Conservation (phyloP, 495 filamentous ascomycete genomes). For the Penicillium odoratum region DNA sequence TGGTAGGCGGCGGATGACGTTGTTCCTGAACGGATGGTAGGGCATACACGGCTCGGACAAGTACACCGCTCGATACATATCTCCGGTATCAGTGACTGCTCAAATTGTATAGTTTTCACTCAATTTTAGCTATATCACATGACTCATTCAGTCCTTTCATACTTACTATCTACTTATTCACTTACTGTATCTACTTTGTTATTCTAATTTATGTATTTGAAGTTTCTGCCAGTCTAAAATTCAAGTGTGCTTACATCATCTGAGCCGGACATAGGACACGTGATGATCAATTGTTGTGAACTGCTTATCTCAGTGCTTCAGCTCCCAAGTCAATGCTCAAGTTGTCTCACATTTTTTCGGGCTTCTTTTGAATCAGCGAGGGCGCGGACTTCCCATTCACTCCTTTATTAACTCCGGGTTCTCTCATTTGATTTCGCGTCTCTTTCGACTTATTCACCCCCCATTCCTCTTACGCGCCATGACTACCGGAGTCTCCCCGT, state of each 20-base stretch:
- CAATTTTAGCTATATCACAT: too few species aligned
- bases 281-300: slow-evolving; percentile 30
- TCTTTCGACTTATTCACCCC: slow-evolving; percentile 6
- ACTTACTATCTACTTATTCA: too few species aligned
- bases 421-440: slow-evolving; percentile 25
- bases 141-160: too few species aligned
- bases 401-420: slow-evolving; percentile 22
- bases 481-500: slow-evolving; percentile 62
- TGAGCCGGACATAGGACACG: slow-evolving; percentile 29
- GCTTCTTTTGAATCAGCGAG: slow-evolving; percentile 7
- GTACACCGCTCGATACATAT: too few species aligned
- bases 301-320: slow-evolving; percentile 18
- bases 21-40: slow-evolving; percentile 34
- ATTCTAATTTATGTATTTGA: too few species aligned
- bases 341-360: slow-evolving; percentile 16
- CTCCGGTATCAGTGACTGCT: too few species aligned
- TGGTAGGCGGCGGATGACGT: slow-evolving; percentile 38
- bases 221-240: too few species aligned
- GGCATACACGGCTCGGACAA: slow-evolving; percentile 17
- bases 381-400: slow-evolving; percentile 22
- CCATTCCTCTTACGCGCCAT: slow-evolving; percentile 31
- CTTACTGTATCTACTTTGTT: too few species aligned
- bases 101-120: too few species aligned
- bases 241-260: too few species aligned
- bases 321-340: slow-evolving; percentile 5